A percentile compares a stretch with the other conserved stretches of the same genome.
Evolutionary conservation across 768 basidiomycete species (phyloP).

Genomic region (Cantharellus cinnabarinus): DNA sequence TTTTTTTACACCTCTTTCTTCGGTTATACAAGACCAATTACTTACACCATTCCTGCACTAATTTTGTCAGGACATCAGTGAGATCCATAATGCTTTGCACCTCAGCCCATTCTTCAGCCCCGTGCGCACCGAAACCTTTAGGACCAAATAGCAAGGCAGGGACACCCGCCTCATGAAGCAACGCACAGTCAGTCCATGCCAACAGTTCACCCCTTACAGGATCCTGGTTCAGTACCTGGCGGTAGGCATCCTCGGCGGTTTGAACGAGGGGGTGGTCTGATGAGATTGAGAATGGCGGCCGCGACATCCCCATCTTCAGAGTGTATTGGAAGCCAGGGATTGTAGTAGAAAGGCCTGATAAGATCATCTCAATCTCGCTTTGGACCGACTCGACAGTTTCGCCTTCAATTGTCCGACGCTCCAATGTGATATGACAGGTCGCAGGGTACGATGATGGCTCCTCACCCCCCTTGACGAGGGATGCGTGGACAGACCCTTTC

Average conservation of each 20-base stretch:
- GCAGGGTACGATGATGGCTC: slow-evolving; percentile 7
- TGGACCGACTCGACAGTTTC: slow-evolving; percentile 7
- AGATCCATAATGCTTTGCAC: not conserved
- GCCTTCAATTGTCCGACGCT: slow-evolving; percentile 7
- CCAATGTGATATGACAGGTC: slow-evolving; percentile 3
- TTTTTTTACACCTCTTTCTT: too few relatives aligned
- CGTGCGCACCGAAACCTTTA: slow-evolving; percentile 3
- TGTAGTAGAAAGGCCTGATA: not conserved
- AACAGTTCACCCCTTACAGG: not conserved
- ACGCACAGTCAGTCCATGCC: slow-evolving; percentile 3
- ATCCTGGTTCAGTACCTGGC: not conserved
- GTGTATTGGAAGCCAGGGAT: not conserved
- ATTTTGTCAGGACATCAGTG: too few relatives aligned
- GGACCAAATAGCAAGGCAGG: slow-evolving; percentile 1
- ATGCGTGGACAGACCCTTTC: slow-evolving; percentile 2
- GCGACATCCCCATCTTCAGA: not conserved
- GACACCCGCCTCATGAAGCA: not conserved
- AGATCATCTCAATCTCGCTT: not conserved
- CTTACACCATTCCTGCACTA: too few relatives aligned
- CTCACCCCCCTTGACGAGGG: slow-evolving; percentile 7
- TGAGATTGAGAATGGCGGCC: not conserved
- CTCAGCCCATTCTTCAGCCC: slow-evolving; percentile 1
- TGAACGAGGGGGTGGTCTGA: not conserved
- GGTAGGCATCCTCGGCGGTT: not conserved
- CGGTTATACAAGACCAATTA: too few relatives aligned